Base-by-base conservation (phyloP, 495 filamentous ascomycete genomes). In the Neurospora sublineolata region DNA sequence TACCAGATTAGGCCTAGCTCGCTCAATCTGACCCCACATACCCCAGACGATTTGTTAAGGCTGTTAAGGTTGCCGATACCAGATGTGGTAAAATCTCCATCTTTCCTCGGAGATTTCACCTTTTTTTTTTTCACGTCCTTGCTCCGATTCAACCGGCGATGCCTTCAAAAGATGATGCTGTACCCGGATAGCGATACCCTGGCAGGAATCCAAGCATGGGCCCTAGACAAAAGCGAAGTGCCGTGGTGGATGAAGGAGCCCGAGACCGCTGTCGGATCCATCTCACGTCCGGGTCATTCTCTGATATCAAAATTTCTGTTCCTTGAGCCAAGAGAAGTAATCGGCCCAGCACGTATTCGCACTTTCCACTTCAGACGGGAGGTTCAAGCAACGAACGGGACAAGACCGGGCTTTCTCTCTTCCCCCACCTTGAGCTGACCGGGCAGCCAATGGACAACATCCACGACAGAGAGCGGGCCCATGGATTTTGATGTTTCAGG, bases 401-500 rank as follows among this genome's bases (percentile, higher is more conserved):
- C 44, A 52, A 52, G 44, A 23, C 44, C 52, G 14, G 52, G 52
- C 52, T 64, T 64, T 64, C 27, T 64, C 52, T 64, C 52, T 18
- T 18, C 27, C 52, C 52, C 27, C 52, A 33, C 52, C 52, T 18
- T 64, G 6, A 7, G 52, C 14, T 33, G 52, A 64, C 52, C 33
- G n/a, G n/a, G n/a, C n/a, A 37, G 40, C 72, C 72, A 73, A 73
- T 73, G 69, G 69, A 37, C 46, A 42, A 23, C 69, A 64, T 39
- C 69, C 72, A 73, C 72, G 72, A 73, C 38, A 68, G n/a, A 64
- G 70, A 38, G 58, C 52, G 58, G 70, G 37, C 70, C 37, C 52
- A 33, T 64, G 27, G 27, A 33, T 64, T 71, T 71, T 37, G 46
- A 46, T 69, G 72, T 73, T 73, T 73, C 72, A 73, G 72, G 70